phyloP scores from a whole-genome alignment of 768 basidiomycete genomes.

The Hydnum rufescens region DNA sequence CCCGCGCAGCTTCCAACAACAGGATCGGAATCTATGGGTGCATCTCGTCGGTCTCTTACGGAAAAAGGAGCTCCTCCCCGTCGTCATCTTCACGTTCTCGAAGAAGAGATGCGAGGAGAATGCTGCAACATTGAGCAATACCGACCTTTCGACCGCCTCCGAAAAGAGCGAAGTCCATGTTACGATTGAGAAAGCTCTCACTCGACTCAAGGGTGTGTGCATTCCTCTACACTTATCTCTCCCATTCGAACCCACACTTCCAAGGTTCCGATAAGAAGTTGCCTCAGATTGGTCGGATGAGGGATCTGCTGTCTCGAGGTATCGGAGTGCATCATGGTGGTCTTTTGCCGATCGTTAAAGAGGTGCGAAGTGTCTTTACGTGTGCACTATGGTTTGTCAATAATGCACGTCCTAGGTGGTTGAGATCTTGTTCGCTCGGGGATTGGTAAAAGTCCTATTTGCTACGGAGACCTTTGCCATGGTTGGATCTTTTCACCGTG shows the following conservation, averaged over 20 bases:
- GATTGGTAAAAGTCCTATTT: slow-evolving; percentile 88
- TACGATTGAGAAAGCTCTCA: slow-evolving; percentile 78
- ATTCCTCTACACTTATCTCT: background rate
- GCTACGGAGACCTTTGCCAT: slow-evolving; percentile 99
- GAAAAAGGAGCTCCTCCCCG: slow-evolving; percentile 74
- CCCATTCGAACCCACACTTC: background rate
- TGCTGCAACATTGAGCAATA: slow-evolving; percentile 69
- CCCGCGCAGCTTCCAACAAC: slow-evolving; percentile 34
- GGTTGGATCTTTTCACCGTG: slow-evolving; percentile 26
- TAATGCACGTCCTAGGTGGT: slow-evolving; percentile 41
- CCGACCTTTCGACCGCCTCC: slow-evolving; percentile 67
- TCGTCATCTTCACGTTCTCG: slow-evolving; percentile 91
- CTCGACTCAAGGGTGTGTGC: slow-evolving; percentile 63
- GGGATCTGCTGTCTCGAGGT: slow-evolving; percentile 73
- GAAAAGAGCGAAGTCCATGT: slow-evolving; percentile 98
- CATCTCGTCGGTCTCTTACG: slow-evolving; percentile 73
- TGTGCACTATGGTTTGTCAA: background rate
- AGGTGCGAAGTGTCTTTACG: slow-evolving; percentile 29
- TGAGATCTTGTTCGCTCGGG: slow-evolving; percentile 87
- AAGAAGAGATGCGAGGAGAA: slow-evolving; percentile 97
- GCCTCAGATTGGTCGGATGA: slow-evolving; percentile 82
- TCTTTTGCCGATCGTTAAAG: slow-evolving; percentile 88
- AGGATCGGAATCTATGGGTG: slow-evolving; percentile 85
- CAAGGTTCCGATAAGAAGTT: slow-evolving; percentile 77
- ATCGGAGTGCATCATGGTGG: slow-evolving; percentile 98